Evolutionary conservation across 345 rosid species (phyloP).

Genomic region (Aquilaria yunnanensis): DNA sequence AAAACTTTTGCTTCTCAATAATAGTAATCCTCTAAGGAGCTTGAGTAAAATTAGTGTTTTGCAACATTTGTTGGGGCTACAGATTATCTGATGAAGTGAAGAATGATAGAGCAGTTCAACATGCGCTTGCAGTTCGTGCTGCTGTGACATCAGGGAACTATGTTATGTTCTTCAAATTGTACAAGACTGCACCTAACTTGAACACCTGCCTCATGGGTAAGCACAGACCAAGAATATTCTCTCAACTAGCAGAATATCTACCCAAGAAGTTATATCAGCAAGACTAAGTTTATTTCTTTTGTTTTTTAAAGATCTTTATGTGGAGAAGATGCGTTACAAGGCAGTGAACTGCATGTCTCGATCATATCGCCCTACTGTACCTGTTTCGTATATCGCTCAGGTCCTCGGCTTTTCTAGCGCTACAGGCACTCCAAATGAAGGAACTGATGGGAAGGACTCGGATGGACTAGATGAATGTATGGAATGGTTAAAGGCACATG

Average conservation of each 20-base stretch:
- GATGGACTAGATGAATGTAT: constrained; percentile 66
- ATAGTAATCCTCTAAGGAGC: too few relatives aligned
- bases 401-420: constrained; percentile 58
- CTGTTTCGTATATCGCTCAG: constrained; percentile 68
- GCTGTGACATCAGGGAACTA: constrained; percentile 95
- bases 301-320: constrained; percentile 67
- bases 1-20: too few relatives aligned
- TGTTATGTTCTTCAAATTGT: constrained; percentile 75
- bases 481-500: constrained; percentile 91
- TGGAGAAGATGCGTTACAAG: constrained; percentile 88
- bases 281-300: not conserved
- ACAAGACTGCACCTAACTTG: constrained; percentile 87
- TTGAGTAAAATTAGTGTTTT: not conserved
- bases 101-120: constrained; percentile 72
- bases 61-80: constrained; percentile 11
- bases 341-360: constrained; percentile 84
- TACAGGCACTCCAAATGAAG: constrained; percentile 28
- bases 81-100: constrained; percentile 77
- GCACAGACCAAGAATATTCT: constrained; percentile 12
- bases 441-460: constrained; percentile 42
- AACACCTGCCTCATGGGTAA: constrained; percentile 85
- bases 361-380: constrained; percentile 84
- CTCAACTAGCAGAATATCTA: too few relatives aligned
- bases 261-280: not conserved
- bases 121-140: constrained; percentile 93